Evolutionary conservation across 208 protist genomes (phyloP).

Genomic region (Wallacemonas sp.): DNA sequence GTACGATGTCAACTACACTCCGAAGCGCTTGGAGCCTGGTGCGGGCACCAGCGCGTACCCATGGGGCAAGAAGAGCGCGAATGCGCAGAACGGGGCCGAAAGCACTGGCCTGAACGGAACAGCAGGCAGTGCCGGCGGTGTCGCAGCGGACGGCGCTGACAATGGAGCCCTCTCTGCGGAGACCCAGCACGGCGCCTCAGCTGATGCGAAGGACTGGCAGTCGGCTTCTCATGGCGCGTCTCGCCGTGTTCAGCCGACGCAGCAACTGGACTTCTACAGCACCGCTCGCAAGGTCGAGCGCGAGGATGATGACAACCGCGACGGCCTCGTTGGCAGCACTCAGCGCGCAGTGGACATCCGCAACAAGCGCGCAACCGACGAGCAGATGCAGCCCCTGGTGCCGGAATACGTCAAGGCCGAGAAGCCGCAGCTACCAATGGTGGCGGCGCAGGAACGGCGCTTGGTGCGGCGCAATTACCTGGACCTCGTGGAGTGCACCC

Average conservation of each 20-base stretch:
- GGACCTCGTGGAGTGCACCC: constrained; percentile 80
- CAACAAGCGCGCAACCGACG: constrained; percentile 59
- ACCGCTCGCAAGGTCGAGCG: constrained; percentile 69
- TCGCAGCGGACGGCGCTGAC: background rate
- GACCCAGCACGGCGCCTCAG: background rate
- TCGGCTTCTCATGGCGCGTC: constrained; percentile 55
- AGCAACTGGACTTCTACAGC: constrained; percentile 64
- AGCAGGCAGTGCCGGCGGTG: no score
- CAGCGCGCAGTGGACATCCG: constrained; percentile 83
- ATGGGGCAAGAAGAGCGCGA: background rate
- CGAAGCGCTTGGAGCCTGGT: constrained; percentile 11
- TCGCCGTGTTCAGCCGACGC: constrained; percentile 47
- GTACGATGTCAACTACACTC: constrained; percentile 62
- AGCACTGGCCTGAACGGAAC: background rate
- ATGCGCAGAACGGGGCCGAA: background rate
- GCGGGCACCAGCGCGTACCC: background rate
- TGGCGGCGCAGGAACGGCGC: constrained; percentile 42
- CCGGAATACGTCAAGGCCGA: constrained; percentile 28
- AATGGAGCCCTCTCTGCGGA: background rate
- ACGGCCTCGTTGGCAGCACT: constrained; percentile 55
- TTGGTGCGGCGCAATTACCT: constrained; percentile 63
- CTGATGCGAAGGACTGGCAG: constrained; percentile 38
- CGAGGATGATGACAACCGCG: constrained; percentile 66
- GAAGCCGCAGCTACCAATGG: constrained; percentile 21
- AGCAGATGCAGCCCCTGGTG: constrained; percentile 34